Evolutionary conservation across 345 rosid species (phyloP).

Genomic region (Syzygium oleosum): DNA sequence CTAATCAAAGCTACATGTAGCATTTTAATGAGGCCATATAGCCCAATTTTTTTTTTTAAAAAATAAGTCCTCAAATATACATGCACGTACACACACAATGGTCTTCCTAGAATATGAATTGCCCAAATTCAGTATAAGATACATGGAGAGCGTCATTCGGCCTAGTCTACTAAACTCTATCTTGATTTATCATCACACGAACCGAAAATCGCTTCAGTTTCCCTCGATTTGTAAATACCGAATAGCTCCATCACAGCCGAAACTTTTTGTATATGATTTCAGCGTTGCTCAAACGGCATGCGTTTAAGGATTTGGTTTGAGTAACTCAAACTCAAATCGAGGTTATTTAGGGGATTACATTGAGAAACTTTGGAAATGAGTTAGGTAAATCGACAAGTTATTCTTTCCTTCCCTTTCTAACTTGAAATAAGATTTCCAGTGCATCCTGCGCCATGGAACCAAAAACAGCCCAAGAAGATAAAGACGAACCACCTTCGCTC

Average conservation of each 20-base stretch:
- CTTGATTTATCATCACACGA: neutral
- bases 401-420: neutral
- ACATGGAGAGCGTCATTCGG: neutral
- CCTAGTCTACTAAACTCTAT: neutral
- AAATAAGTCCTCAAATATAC: too few species aligned
- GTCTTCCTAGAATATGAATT: neutral
- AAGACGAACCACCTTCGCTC: neutral
- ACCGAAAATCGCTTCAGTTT: neutral
- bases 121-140: neutral
- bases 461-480: neutral
- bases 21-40: neutral
- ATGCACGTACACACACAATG: too few species aligned
- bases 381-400: neutral
- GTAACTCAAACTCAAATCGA: neutral
- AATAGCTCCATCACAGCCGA: neutral
- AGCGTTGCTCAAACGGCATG: fast-evolving
- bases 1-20: neutral
- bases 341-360: neutral
- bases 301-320: neutral
- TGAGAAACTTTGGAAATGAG: neutral
- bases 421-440: neutral
- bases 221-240: neutral
- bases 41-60: neutral
- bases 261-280: neutral
- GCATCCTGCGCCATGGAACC: neutral